Evolutionary conservation across 164 flowering plant species (phyloP).

Genomic region (Vitis rupestris): DNA sequence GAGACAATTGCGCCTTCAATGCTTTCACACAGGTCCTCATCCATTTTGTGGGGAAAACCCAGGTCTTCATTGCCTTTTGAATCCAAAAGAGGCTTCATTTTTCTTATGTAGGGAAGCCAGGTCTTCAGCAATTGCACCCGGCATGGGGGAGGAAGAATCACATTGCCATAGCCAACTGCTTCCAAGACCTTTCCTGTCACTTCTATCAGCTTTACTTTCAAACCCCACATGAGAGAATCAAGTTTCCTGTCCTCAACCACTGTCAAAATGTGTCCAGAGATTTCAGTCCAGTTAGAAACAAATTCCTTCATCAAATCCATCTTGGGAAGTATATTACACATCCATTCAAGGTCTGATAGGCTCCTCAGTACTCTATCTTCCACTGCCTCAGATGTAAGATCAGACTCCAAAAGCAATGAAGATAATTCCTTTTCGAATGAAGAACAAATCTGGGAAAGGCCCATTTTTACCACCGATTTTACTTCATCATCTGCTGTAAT

Average conservation of each 20-base stretch:
- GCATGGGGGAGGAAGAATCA: conserved; percentile 53
- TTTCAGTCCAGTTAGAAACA: conserved; percentile 59
- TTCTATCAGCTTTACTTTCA: conserved; percentile 67
- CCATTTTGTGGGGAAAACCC: conserved; percentile 55
- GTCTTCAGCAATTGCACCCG: conserved; percentile 55
- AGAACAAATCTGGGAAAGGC: conserved; percentile 46
- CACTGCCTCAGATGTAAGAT: conserved; percentile 13
- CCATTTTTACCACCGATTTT: conserved; percentile 48
- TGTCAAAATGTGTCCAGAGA: conserved; percentile 42
- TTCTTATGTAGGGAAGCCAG: conserved; percentile 87
- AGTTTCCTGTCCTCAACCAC: conserved; percentile 52
- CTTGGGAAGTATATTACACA: conserved; percentile 63
- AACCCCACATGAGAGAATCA: conserved; percentile 53
- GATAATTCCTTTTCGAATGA: conserved; percentile 42
- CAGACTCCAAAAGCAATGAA: conserved; percentile 37
- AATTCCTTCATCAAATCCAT: conserved; percentile 81
- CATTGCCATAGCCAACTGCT: conserved; percentile 85
- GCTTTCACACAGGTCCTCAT: conserved; percentile 61
- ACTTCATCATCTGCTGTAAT: conserved; percentile 67
- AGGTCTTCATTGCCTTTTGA: conserved; percentile 30
- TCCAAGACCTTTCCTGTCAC: conserved; percentile 70
- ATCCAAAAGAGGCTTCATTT: conserved; percentile 68
- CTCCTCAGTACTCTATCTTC: conserved; percentile 42
- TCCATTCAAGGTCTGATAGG: conserved; percentile 72
- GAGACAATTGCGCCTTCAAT: conserved; percentile 81